phyloP scores from a whole-genome alignment of 129 eudicot genomes.

The Silybum marianum region DNA sequence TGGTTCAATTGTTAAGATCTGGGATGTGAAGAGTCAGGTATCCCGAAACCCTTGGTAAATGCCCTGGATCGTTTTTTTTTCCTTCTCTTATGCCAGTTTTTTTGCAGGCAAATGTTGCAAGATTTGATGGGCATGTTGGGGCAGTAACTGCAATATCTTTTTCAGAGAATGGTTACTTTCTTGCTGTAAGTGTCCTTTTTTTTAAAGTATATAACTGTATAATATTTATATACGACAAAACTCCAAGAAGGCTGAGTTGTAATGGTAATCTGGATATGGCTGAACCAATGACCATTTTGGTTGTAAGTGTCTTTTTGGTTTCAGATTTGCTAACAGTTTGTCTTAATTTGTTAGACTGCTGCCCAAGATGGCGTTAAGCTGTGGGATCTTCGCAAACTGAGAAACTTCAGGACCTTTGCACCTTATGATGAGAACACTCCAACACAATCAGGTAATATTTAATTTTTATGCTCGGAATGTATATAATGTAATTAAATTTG shows the following conservation, averaged over 20 bases:
- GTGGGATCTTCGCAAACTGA: conserved; percentile 96
- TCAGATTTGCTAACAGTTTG: conserved; percentile 3
- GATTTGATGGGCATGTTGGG: conserved; percentile 85
- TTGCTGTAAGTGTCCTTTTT: conserved; percentile 61
- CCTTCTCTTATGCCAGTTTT: neutral
- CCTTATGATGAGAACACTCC: conserved; percentile 85
- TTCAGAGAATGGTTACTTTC: conserved; percentile 89
- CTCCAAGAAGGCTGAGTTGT: neutral
- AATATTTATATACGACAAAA: neutral
- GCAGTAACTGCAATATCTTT: conserved; percentile 75
- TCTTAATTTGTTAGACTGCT: conserved; percentile 62
- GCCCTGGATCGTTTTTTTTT: neutral
- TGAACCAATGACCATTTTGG: neutral
- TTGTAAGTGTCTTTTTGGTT: neutral
- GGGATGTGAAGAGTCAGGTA: conserved; percentile 99
- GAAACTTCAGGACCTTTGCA: conserved; percentile 82
- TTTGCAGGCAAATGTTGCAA: conserved; percentile 86
- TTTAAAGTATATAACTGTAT: neutral
- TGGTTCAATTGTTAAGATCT: conserved; percentile 74
- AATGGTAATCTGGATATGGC: neutral
- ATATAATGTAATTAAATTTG: neutral
- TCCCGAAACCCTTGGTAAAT: neutral
- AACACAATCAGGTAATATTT: conserved; percentile 66
- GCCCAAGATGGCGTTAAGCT: conserved; percentile 97
- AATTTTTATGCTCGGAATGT: neutral